These are phyloP conservation scores for Dunaliella salina DNA, from an alignment of 163 green algal genomes.

Conservation along the genomic window DNA sequence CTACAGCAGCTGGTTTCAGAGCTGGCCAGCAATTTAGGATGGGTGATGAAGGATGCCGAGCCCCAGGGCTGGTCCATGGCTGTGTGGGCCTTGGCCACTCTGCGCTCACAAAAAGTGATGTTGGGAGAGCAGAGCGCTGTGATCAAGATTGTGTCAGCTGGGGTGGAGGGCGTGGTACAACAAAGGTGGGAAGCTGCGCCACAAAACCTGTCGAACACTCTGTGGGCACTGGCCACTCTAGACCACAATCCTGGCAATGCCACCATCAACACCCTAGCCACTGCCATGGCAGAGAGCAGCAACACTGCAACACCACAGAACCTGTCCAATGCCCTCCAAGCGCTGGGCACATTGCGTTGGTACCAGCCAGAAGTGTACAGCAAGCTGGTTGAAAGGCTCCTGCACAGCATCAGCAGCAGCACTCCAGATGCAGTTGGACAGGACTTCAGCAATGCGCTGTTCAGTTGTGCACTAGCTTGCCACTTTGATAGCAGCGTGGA, in stretches of 20 bases:
- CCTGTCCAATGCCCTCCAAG: background rate
- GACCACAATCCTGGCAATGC: background rate
- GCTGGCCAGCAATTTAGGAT: background rate
- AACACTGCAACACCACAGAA: background rate
- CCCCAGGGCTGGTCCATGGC: background rate
- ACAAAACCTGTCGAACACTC: background rate
- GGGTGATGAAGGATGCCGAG: background rate
- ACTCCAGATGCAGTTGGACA: background rate
- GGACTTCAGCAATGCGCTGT: background rate
- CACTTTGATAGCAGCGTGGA: background rate
- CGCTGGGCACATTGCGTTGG: background rate
- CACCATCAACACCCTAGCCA: background rate
- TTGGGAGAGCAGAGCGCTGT: background rate
- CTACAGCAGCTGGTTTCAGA: background rate
- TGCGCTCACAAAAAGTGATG: background rate
- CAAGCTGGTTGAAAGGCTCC: background rate
- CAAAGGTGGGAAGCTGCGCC: background rate
- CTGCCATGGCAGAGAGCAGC: background rate
- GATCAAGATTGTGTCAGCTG: background rate
- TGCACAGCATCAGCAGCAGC: background rate
- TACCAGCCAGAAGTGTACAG: no score
- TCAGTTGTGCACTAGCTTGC: background rate
- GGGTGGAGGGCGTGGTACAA: background rate
- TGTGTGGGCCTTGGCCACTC: background rate
- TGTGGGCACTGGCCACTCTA: background rate